Evolutionary conservation across 2,329 filamentous ascomycete species (phyloP), one percentile per base, ranked within the genome.

Genomic region (Cladosporium colombiae): DNA sequence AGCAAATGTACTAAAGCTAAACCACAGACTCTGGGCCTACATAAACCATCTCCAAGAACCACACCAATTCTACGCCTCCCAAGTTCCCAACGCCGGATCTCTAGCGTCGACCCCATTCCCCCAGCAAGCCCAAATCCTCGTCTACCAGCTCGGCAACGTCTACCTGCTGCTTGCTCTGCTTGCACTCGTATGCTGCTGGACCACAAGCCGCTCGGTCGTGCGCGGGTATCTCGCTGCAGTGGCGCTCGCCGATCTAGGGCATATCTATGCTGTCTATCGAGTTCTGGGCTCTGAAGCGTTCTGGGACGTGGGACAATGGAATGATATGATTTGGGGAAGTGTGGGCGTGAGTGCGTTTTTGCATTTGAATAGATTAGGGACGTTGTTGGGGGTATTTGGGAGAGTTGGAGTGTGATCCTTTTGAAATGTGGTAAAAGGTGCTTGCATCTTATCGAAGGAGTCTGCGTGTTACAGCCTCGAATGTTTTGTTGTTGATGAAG

Each of bases 151-250:
- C 25, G 66, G 65, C 52, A 68, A 70, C 29, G 50, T 68, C 7
- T 61, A 64, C 13, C 66, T 70, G 29, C 62, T 70, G n/a, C 62
- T 69, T 6, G 69, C 63, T 11, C 53, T 65, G 5, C 62, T 70
- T 40, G 68, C 65, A 4, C 27, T 70, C n/a, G 67, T 70, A 40
- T 69, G 68, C 65, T 68, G 65, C 67, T 69, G 66, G 68, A 70
- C 68, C 10, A 66, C 33, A 3, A 62, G 69, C 37, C 5, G 62
- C 6, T 37, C 31, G 3, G 67, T 65, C 16, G 59, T 29, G 46
- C 66, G 65, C 13, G 61, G 64, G 23, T 70, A 70, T 60, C 49
- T 70, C 1, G 46, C 65, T 23, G 60, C 57, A 1, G 68, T 69
- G 21, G 69, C 68, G 5, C 25, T 69, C 21, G 69, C 66, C 18